These are phyloP conservation scores for Alternaria infectoria DNA, from an alignment of 2,329 filamentous ascomycete genomes.

Conservation along the genomic window DNA sequence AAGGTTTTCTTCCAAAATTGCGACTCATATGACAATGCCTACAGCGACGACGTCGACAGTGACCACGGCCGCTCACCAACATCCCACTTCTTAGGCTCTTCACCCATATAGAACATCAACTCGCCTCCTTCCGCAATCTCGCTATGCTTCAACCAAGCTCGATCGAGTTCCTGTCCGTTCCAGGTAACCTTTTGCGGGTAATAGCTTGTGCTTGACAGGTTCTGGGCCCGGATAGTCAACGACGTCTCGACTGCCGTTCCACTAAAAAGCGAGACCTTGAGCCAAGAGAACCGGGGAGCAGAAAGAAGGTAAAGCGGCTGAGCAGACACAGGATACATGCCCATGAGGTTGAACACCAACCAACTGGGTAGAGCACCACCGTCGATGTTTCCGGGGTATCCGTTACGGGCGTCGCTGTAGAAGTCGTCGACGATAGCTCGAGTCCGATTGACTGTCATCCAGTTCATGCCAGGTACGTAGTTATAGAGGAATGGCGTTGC, in stretches of 20 bases:
- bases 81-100: conserved; percentile 5
- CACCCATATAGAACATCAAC: conserved; percentile 9
- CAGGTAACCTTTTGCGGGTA: conserved; percentile 7
- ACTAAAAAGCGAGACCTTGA: conserved; percentile 5
- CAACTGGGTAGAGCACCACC: conserved; percentile 53
- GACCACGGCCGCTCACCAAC: conserved; percentile 7
- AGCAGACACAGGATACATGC: conserved; percentile 51
- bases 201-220: conserved; percentile 6
- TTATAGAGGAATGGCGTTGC: conserved; percentile 1
- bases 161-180: conserved; percentile 4
- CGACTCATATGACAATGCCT: not conserved
- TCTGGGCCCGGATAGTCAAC: conserved; percentile 1
- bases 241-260: conserved; percentile 7
- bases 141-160: conserved; percentile 6
- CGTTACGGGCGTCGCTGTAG: conserved; percentile 37
- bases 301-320: conserved; percentile 51
- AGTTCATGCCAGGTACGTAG: conserved; percentile 1
- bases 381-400: conserved; percentile 51
- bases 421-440: conserved; percentile 42
- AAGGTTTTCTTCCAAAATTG: not conserved
- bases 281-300: conserved; percentile 45
- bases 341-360: conserved; percentile 54
- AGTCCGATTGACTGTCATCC: conserved; percentile 19
- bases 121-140: conserved; percentile 7
- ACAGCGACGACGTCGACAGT: not conserved